phyloP scores from a whole-genome alignment of 352 stramenopile genomes.

The Phytophthora foliorum region DNA sequence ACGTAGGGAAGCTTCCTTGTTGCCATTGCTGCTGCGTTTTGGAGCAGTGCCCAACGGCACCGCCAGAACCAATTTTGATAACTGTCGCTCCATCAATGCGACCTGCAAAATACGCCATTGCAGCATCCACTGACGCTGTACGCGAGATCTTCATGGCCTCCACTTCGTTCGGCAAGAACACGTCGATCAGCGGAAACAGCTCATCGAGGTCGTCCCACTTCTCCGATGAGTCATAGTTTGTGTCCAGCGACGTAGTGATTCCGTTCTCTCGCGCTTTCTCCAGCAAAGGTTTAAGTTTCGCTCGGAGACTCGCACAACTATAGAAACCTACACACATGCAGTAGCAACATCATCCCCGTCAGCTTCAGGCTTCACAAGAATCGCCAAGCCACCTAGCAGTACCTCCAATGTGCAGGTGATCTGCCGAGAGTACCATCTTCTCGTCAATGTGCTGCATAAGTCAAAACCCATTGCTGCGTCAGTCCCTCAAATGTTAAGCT shows the following conservation, averaged over 20 bases:
- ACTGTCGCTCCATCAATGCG: conserved; percentile 62
- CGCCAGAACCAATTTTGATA: conserved; percentile 76
- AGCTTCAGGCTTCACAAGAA: background rate
- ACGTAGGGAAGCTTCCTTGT: conserved; percentile 60
- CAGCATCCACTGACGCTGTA: conserved; percentile 56
- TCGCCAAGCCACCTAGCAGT: background rate
- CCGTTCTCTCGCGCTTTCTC: conserved; percentile 64
- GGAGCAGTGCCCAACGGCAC: conserved; percentile 59
- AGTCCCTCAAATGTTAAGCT: background rate
- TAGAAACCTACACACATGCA: conserved; percentile 59
- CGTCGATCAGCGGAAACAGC: conserved; percentile 74
- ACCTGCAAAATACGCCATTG: conserved; percentile 59
- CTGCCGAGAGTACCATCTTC: conserved; percentile 56
- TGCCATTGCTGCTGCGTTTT: conserved; percentile 53
- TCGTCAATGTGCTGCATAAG: conserved; percentile 70
- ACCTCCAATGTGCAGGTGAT: conserved; percentile 86
- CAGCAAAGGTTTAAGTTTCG: conserved; percentile 67
- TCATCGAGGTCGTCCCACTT: conserved; percentile 69
- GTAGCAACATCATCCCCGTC: conserved; percentile 2
- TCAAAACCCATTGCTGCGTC: background rate
- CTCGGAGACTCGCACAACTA: conserved; percentile 71
- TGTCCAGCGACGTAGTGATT: conserved; percentile 85
- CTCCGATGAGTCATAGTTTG: conserved; percentile 85
- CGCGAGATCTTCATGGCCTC: conserved; percentile 78
- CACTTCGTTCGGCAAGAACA: conserved; percentile 88